Conservation (phyloP, 257 asterid species). For the Gentiana macrophylla region DNA sequence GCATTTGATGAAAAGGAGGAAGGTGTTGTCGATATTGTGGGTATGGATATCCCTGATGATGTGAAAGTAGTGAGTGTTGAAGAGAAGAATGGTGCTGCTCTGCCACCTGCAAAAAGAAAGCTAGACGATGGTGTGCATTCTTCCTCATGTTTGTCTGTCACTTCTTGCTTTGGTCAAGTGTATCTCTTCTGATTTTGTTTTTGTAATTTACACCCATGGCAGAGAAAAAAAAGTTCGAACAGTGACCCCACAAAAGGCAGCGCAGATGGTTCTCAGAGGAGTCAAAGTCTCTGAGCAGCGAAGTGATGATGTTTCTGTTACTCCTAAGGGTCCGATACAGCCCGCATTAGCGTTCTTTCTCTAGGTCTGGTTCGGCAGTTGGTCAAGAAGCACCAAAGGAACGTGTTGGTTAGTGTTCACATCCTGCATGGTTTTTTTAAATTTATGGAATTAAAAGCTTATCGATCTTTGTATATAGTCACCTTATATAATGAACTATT, state of each 20-base stretch:
- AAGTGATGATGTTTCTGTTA: constrained; percentile 27
- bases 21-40: constrained; percentile 43
- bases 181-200: background rate
- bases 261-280: constrained; percentile 58
- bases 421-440: background rate
- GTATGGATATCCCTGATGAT: constrained; percentile 30
- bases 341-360: constrained; percentile 30
- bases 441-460: background rate
- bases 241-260: constrained; percentile 48
- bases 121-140: constrained; percentile 37
- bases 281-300: constrained; percentile 35
- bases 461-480: background rate
- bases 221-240: constrained; percentile 40
- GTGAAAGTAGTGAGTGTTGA: constrained; percentile 20
- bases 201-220: constrained; percentile 1
- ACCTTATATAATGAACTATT: constrained; percentile 1
- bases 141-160: constrained; percentile 1
- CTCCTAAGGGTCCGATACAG: constrained; percentile 36
- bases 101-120: constrained; percentile 51
- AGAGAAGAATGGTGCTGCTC: constrained; percentile 22
- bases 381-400: constrained; percentile 52
- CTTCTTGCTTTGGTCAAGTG: constrained; percentile 2
- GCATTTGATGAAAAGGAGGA: constrained; percentile 27
- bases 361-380: constrained; percentile 29
- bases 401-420: constrained; percentile 49